A percentile compares a stretch with the other conserved stretches of the same genome.
Evolutionary conservation across 2,329 filamentous ascomycete genomes (phyloP).

Genomic region (Ophiosphaerella korrae): DNA sequence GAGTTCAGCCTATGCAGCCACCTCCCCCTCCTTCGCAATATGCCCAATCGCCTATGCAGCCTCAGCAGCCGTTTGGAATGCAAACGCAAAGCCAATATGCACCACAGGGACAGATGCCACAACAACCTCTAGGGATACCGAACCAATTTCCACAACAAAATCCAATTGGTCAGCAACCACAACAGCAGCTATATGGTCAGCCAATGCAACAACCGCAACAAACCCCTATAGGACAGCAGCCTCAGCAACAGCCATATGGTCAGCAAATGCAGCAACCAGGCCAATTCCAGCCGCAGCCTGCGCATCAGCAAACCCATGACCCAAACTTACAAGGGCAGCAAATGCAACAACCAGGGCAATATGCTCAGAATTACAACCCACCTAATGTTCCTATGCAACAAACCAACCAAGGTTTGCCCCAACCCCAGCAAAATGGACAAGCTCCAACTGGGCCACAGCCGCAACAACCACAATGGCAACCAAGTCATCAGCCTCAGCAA

Average conservation of each 20-base stretch:
- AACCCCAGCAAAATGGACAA: slow-evolving; percentile 18
- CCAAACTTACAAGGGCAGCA: slow-evolving; percentile 15
- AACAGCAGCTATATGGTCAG: slow-evolving; percentile 21
- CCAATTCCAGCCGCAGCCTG: slow-evolving; percentile 22
- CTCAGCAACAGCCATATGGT: slow-evolving; percentile 18
- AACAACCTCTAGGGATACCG: slow-evolving; percentile 14
- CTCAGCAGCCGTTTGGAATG: slow-evolving; percentile 21
- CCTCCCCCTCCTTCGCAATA: slow-evolving; percentile 1
- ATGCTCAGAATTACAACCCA: slow-evolving; percentile 10
- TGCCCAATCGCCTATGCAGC: slow-evolving; percentile 8
- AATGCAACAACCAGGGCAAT: slow-evolving; percentile 7
- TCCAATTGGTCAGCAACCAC: too few species aligned
- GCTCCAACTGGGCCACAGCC: slow-evolving; percentile 2
- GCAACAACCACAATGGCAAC: slow-evolving; percentile 28
- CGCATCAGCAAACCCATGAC: slow-evolving; percentile 5
- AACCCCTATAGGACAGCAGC: neutral
- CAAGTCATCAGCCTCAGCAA: slow-evolving; percentile 31
- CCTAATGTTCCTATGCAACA: neutral
- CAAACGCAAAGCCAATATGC: slow-evolving; percentile 17
- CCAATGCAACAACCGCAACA: neutral
- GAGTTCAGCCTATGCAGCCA: slow-evolving; percentile 19
- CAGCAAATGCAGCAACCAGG: slow-evolving; percentile 14
- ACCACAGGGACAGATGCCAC: slow-evolving; percentile 12
- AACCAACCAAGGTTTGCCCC: slow-evolving; percentile 21
- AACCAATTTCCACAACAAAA: slow-evolving; percentile 18